phyloP scores from a whole-genome alignment of 2,329 filamentous ascomycete species.

The Trichophyton equinum region DNA sequence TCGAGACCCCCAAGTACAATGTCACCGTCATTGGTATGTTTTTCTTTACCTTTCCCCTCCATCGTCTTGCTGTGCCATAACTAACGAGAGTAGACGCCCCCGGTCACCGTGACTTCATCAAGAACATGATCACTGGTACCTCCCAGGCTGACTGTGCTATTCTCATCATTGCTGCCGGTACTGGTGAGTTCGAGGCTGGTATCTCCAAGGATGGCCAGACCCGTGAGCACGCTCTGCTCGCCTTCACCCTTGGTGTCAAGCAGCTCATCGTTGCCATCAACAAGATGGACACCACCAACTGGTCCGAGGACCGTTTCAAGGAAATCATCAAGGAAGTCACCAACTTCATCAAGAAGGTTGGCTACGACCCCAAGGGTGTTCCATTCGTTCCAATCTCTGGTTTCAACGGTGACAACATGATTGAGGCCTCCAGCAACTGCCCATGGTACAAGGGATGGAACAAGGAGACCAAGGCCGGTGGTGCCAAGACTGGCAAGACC shows the following conservation, averaged over 20 bases:
- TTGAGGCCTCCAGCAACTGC: constrained; percentile 77
- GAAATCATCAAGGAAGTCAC: constrained; percentile 99
- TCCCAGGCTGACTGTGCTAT: constrained; percentile 99
- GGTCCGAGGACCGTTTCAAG: constrained; percentile 89
- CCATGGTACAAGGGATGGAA: constrained; percentile 99
- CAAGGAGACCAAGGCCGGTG: constrained; percentile 79
- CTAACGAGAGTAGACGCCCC: constrained; percentile 57
- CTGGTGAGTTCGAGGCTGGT: constrained; percentile 99
- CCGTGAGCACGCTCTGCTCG: constrained; percentile 99
- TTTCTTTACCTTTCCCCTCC: not conserved
- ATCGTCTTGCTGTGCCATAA: not conserved
- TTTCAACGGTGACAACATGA: constrained; percentile 99
- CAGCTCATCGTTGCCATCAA: constrained; percentile 99
- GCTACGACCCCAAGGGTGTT: constrained; percentile 98
- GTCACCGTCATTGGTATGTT: constrained; percentile 91
- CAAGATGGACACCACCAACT: constrained; percentile 99
- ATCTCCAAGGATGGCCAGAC: constrained; percentile 99
- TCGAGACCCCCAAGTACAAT: constrained; percentile 96
- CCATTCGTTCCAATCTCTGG: constrained; percentile 99
- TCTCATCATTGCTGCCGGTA: constrained; percentile 99
- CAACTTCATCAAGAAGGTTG: constrained; percentile 99
- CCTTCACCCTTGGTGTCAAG: constrained; percentile 99
- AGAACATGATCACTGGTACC: constrained; percentile 99
- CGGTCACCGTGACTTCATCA: constrained; percentile 99
- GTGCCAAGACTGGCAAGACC: constrained; percentile 79